Evolutionary conservation across 2,329 filamentous ascomycete species (phyloP), one percentile per base, ranked within the genome.

Genomic region (Phoma sp.): DNA sequence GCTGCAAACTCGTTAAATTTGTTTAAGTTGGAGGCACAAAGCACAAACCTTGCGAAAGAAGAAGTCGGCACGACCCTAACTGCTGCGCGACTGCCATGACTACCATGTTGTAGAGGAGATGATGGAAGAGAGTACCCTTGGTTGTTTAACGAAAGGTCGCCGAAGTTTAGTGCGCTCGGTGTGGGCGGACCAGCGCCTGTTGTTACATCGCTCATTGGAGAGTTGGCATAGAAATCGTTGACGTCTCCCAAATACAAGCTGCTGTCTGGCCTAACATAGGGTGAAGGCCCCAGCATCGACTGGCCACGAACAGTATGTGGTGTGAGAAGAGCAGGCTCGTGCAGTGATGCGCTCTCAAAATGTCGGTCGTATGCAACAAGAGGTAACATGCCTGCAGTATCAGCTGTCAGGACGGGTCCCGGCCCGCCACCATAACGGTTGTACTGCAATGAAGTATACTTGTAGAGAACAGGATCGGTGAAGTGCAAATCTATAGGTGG

Each of bases 111-210:
- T 4, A 17, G 10, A 6, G 46, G 25, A 10, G 37, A 17, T 9
- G 40, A 34, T 15, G 42, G 42, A 3, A 47, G 26, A 7, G 48
- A 33, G 36, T 25, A 38, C 3, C 26, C 30, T 17, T 37, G 46
- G 6, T 32, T 23, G 29, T 60, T 56, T n/a, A 48, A 12, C 2
- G 61, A 61, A 12, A 66, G 39, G 17, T 48, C 43, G 18, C 57
- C 51, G 17, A 64, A 60, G n/a, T 56, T 39, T 7, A 64, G 50
- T 20, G 38, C 52, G 33, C 47, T 60, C 15, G 58, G 58, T 30
- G 56, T 60, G 4, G 51, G 14, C 14, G 47, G 34, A 5, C 40
- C 45, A 2, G 34, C 17, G 7, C 42, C 25, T 9, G 29, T 18
- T 4, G 42, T 17, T 2, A 32, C 33, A 23, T 43, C 49, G 23